These are phyloP conservation scores for Sanguinoderma infundibulare DNA, from an alignment of 1,284 basidiomycete species.

Conservation along the genomic window DNA sequence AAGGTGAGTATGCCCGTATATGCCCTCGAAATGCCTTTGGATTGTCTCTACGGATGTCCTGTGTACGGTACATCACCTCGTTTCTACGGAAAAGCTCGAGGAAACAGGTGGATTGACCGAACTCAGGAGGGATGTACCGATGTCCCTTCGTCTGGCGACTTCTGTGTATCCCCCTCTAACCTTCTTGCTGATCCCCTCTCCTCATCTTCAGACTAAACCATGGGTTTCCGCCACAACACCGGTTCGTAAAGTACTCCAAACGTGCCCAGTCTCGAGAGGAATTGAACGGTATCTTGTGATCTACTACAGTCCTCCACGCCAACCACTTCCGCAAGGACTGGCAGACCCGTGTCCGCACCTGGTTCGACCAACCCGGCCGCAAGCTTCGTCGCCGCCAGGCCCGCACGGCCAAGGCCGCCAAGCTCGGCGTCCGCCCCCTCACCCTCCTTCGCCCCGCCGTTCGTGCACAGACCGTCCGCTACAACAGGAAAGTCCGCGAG, in stretches of 20 bases:
- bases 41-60: conserved; percentile 22
- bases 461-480: conserved; percentile 95
- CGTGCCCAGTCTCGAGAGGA: not conserved
- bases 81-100: conserved; percentile 22
- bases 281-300: conserved; percentile 20
- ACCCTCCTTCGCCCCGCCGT: conserved; percentile 96
- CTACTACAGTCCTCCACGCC: conserved; percentile 80
- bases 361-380: conserved; percentile 99
- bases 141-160: conserved; percentile 17
- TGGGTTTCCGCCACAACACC: conserved; percentile 87
- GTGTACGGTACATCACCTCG: conserved; percentile 22
- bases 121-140: conserved; percentile 36
- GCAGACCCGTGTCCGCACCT: conserved; percentile 93
- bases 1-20: conserved; percentile 41
- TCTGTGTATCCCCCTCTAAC: conserved; percentile 10
- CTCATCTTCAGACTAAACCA: conserved; percentile 39
- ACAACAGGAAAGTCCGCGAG: conserved; percentile 98
- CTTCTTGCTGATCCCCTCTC: conserved; percentile 19
- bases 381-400: conserved; percentile 96
- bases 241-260: conserved; percentile 47
- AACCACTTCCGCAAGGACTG: conserved; percentile 99
- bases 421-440: conserved; percentile 92
- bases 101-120: conserved; percentile 39
- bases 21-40: conserved; percentile 21
- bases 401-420: conserved; percentile 90